These are phyloP conservation scores for Fusarium sp. DNA, from an alignment of 2,329 filamentous ascomycete genomes.

Conservation along the genomic window DNA sequence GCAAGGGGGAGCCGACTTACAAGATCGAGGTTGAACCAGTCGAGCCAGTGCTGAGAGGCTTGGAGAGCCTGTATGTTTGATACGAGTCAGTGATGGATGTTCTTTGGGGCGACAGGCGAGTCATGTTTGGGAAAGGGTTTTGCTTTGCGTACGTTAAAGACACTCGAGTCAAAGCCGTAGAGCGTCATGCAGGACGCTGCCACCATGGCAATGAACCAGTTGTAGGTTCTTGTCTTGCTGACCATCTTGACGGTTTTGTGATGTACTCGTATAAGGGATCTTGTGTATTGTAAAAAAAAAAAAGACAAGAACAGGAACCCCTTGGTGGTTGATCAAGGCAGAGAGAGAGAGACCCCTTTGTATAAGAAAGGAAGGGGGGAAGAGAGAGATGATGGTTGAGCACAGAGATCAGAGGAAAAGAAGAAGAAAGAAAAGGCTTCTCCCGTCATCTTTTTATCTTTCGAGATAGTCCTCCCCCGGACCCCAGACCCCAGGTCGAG, in stretches of 20 bases:
- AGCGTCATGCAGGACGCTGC: conserved; percentile 81
- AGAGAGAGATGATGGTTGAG: conserved; percentile 5
- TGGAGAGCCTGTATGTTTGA: conserved; percentile 61
- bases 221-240: conserved; percentile 48
- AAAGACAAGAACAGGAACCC: neutral
- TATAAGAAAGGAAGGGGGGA: neutral
- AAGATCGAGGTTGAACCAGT: conserved; percentile 67
- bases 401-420: conserved; percentile 10
- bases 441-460: conserved; percentile 35
- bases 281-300: neutral
- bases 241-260: conserved; percentile 48
- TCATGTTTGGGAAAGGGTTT: neutral
- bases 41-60: conserved; percentile 74
- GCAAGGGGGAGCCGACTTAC: conserved; percentile 35
- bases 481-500: conserved; percentile 31
- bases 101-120: neutral
- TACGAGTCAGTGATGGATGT: conserved; percentile 7
- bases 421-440: conserved; percentile 21
- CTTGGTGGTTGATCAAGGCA: neutral
- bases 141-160: conserved; percentile 67
- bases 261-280: neutral
- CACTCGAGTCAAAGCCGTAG: conserved; percentile 80
- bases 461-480: conserved; percentile 27
- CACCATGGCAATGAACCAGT: conserved; percentile 72
- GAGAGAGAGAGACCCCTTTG: neutral